These are phyloP conservation scores for Kluyveromyces dobzhanskii DNA, from an alignment of 805 yeast species.

Conservation along the genomic window DNA sequence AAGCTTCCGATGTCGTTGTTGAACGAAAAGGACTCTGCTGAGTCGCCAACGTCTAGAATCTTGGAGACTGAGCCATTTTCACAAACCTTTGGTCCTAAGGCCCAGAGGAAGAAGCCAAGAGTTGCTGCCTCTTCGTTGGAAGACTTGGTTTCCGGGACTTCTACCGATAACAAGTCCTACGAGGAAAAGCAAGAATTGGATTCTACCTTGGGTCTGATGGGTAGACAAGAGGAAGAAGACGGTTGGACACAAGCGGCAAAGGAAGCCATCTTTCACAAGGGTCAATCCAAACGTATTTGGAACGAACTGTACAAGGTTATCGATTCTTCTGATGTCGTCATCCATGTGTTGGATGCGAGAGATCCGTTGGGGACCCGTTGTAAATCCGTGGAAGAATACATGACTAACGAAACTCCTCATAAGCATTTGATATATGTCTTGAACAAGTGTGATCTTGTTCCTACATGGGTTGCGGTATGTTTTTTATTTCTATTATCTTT, in stretches of 20 bases:
- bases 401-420: slow-evolving; percentile 90
- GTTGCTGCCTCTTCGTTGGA: slow-evolving; percentile 68
- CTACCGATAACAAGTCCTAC: slow-evolving; percentile 46
- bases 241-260: slow-evolving; percentile 87
- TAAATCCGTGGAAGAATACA: slow-evolving; percentile 84
- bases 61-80: slow-evolving; percentile 82
- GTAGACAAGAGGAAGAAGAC: slow-evolving; percentile 53
- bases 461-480: slow-evolving; percentile 99
- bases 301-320: slow-evolving; percentile 94
- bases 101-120: slow-evolving; percentile 87
- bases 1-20: slow-evolving; percentile 91
- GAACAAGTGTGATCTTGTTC: slow-evolving; percentile 96
- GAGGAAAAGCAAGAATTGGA: slow-evolving; percentile 72
- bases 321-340: slow-evolving; percentile 95
- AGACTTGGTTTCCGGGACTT: slow-evolving; percentile 60
- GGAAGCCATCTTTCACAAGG: slow-evolving; percentile 92
- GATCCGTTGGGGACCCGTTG: slow-evolving; percentile 97
- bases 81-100: slow-evolving; percentile 86
- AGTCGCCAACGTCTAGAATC: slow-evolving; percentile 70
- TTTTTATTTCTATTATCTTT: slow-evolving; percentile 15
- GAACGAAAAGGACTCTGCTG: slow-evolving; percentile 74
- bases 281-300: slow-evolving; percentile 98
- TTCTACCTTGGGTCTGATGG: slow-evolving; percentile 75
- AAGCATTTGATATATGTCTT: slow-evolving; percentile 90
- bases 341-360: slow-evolving; percentile 94